Percentiles rank a stretch among this genome's conserved stretches.
Evolutionary conservation across 805 yeast species (phyloP).

Genomic region (Geotrichum ghanense): DNA sequence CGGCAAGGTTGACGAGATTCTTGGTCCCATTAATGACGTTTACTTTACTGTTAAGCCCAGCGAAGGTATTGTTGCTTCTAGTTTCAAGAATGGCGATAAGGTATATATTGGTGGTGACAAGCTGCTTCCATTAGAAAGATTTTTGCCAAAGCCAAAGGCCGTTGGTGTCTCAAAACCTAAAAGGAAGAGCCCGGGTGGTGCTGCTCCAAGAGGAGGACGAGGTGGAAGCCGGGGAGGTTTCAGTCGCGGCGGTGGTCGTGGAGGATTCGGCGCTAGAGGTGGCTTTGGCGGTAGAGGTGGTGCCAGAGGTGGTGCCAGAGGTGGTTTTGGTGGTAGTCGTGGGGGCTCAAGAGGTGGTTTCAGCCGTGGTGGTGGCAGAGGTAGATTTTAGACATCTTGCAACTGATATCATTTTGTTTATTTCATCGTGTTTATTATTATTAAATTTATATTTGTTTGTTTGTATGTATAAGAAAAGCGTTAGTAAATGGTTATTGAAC

Average conservation of each 20-base stretch:
- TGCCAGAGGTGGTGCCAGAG: slow-evolving; percentile 15
- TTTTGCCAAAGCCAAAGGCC: slow-evolving; percentile 89
- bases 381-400: slow-evolving; percentile 13
- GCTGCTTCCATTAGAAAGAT: slow-evolving; percentile 89
- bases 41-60: slow-evolving; percentile 91
- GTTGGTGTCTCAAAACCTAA: slow-evolving; percentile 72
- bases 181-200: slow-evolving; percentile 39
- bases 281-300: slow-evolving; percentile 26
- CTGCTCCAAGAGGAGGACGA: slow-evolving; percentile 33
- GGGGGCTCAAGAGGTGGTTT: slow-evolving; percentile 27
- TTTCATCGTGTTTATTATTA: too few species aligned
- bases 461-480: slow-evolving; percentile 1
- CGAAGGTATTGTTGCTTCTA: slow-evolving; percentile 90
- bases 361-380: slow-evolving; percentile 27
- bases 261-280: slow-evolving; percentile 36
- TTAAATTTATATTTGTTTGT: slow-evolving; percentile 1
- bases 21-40: slow-evolving; percentile 97
- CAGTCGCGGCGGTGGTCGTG: slow-evolving; percentile 32
- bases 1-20: slow-evolving; percentile 96
- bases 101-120: slow-evolving; percentile 93
- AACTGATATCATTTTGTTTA: not conserved
- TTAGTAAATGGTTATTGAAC: slow-evolving; percentile 2
- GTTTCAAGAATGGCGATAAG: slow-evolving; percentile 93
- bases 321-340: slow-evolving; percentile 25
- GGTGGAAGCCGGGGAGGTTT: slow-evolving; percentile 32